Evolutionary conservation across 164 flowering plant species (phyloP), one percentile per base, ranked within the genome.

Genomic region (Sedum album): DNA sequence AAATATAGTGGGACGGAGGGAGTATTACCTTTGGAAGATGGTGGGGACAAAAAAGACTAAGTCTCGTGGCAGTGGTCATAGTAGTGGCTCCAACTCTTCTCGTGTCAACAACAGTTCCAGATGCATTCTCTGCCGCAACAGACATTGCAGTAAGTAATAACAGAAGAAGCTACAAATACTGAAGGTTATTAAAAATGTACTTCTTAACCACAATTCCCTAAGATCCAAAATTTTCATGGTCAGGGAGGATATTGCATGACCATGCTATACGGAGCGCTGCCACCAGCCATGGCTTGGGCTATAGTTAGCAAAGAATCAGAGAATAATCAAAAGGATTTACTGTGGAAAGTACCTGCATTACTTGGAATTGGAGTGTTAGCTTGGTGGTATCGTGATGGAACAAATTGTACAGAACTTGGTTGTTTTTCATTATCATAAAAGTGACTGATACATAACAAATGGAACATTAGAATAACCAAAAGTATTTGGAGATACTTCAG

Each of bases 241-340:
- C 73, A 90, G 91, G 91, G 96, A 9, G 93, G 93, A n/a, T 85
- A 86, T 68, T 88, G 91, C 70, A 85, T 90, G 93, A 81, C 85
- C 35, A 71, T 83, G 72, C 69, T 86, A 11, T 88, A 82, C 75
- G 96, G 96, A 67, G 80, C 88, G 69, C 86, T 90, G 28, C 96
- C 96, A 25, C 93, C 93, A 7, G 88, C 85, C 48, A 90, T 90
- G 93, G 96, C 93, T 5, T 88, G 85, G 90, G 84, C 82, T 18
- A 77, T 86, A 86, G 67, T 71, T 20, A 41, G 66, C 33, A 75
- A 73, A 79, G 72, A 25, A 31, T 1, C 73, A 74, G 15, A 44
- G 8, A 72, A 72, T 30, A n/a, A n/a, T n/a, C 68, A 66, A 33
- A 64, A 68, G 69, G 36, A 51, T 30, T 42, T 79, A 31, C 76